Conservation (phyloP, 331 rosid genomes). For the Cydonia oblonga region DNA sequence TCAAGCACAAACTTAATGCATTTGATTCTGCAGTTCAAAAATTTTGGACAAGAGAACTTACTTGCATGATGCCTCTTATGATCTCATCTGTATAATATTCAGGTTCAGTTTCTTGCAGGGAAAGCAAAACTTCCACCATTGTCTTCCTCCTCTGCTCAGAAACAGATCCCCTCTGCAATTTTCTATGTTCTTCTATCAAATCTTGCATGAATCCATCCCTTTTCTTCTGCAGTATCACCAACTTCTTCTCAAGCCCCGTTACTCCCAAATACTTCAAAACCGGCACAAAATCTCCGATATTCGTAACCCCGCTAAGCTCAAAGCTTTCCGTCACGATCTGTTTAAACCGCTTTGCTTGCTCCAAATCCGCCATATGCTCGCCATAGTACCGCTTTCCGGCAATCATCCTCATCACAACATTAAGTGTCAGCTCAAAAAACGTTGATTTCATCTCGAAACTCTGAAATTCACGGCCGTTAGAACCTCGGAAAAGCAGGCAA, state of each 20-base stretch:
- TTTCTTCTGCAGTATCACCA: not conserved
- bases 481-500: not conserved
- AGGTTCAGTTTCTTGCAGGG: constrained; percentile 28
- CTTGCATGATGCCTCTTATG: constrained; percentile 18
- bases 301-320: not conserved
- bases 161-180: not conserved
- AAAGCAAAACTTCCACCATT: constrained; percentile 24
- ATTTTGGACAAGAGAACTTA: not conserved
- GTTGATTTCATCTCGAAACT: constrained; percentile 8
- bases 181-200: constrained; percentile 2
- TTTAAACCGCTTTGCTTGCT: constrained; percentile 1
- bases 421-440: constrained; percentile 14
- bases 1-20: not conserved
- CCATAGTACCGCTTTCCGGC: constrained; percentile 21
- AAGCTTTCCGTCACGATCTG: not conserved
- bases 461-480: not conserved
- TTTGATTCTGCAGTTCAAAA: not conserved
- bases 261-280: not conserved
- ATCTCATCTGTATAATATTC: constrained; percentile 23
- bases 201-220: constrained; percentile 10
- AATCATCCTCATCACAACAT: constrained; percentile 21
- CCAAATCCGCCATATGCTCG: not conserved
- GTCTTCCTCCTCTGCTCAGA: not conserved
- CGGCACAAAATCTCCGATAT: constrained; percentile 10
- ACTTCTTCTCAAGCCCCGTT: constrained; percentile 4